Base-by-base conservation (phyloP, 352 stramenopile species). In the Pythium utonaiense region DNA sequence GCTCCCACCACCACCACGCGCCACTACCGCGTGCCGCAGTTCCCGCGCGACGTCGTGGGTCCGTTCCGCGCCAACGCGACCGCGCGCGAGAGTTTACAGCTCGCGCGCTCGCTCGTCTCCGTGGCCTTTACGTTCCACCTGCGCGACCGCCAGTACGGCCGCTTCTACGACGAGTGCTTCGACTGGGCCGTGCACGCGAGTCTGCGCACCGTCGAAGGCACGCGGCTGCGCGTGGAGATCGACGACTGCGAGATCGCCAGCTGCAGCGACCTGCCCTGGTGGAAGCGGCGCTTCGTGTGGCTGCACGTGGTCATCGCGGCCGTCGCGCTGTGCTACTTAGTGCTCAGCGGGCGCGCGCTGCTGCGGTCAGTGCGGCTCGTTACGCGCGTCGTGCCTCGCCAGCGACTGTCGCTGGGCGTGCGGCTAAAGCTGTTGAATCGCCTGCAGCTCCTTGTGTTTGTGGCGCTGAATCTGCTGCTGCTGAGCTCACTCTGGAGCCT, bases 91-190 rank as follows among this genome's bases (percentile, higher is more conserved):
- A 67, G 75, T 28, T 73, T 77, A 30, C 60, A 76, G 42, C 60
- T 93, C 6, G 50, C 90, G 56, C 78, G 74, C 16, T 83, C 82
- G 21, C 31, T 93, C 1, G 57, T 57, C 0, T 27, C 21, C 12
- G 60, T 92, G 19, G 66, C 57, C 28, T 80, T 93, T 42, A 66
- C 69, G 13, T 82, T 95, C 31, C 64, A 67, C 4, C 58, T 95
- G 27, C 77, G 79, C 28, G 86, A 95, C 40, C 74, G 66, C 10
- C 83, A 95, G 64, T 84, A 85, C 55, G 85, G 85, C 14, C 63
- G 77, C 45, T 89, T 83, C 38, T 95, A 95, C 65, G 65, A 79
- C 42, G 86, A 95, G 44, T 95, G 86, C 57, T 95, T 93, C 62
- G 82, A 89, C 55, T 95, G 86, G 86, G 64, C 74, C 31, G 69